Conservation (phyloP, 495 filamentous ascomycete genomes). For the Viridothelium virens region DNA sequence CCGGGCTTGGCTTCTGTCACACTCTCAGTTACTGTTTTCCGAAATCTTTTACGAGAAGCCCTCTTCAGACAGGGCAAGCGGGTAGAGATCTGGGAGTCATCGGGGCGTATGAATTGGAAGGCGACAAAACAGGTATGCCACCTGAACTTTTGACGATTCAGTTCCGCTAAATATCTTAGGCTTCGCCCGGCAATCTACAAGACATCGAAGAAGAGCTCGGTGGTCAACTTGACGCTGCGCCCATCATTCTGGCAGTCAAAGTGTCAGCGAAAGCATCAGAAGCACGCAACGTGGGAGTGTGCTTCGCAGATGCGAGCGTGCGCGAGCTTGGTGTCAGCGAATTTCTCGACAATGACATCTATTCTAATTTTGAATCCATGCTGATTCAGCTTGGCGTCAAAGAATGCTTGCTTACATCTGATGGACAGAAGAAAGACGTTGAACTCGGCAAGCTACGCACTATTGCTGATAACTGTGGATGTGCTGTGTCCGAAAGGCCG, state of each 20-base stretch:
- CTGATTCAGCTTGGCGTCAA: slow-evolving; percentile 94
- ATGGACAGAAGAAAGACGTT: slow-evolving; percentile 71
- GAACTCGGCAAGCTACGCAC: slow-evolving; percentile 80
- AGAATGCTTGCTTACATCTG: slow-evolving; percentile 77
- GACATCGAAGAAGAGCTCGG: slow-evolving; percentile 96
- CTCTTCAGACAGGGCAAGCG: slow-evolving; percentile 85
- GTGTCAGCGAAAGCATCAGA: slow-evolving; percentile 79
- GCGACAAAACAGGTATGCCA: slow-evolving; percentile 56
- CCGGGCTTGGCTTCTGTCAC: slow-evolving; percentile 86
- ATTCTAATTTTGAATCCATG: slow-evolving; percentile 94
- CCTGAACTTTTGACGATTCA: slow-evolving; percentile 6
- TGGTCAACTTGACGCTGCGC: slow-evolving; percentile 75
- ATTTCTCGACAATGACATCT: slow-evolving; percentile 95
- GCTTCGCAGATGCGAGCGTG: slow-evolving; percentile 96
- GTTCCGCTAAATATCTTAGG: slow-evolving; percentile 28
- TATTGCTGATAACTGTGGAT: slow-evolving; percentile 85
- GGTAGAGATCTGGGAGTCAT: slow-evolving; percentile 78
- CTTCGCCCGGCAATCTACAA: slow-evolving; percentile 91
- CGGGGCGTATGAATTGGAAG: slow-evolving; percentile 81
- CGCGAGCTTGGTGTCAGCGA: slow-evolving; percentile 94
- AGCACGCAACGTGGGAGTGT: slow-evolving; percentile 81
- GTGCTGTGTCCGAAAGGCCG: slow-evolving; percentile 74
- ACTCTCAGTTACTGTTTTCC: slow-evolving; percentile 85
- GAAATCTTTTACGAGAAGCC: slow-evolving; percentile 90
- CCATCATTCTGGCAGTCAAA: slow-evolving; percentile 91